Base-by-base conservation (phyloP, 768 basidiomycete species). In the Rhodosporidiobolus sp. region DNA sequence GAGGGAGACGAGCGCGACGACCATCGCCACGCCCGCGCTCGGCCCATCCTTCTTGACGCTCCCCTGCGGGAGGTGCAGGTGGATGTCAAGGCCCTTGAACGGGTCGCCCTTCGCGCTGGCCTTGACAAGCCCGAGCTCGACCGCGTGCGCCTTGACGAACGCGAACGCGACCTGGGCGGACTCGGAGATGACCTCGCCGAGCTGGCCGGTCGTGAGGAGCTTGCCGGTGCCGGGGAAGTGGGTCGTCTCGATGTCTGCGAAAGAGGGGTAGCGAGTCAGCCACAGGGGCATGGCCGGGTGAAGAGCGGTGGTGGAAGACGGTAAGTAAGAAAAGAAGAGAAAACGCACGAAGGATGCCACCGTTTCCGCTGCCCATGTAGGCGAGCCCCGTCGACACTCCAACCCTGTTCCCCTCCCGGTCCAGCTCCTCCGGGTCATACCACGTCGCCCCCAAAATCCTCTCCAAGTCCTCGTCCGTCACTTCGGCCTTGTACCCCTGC, bases 1-100 rank as follows among this genome's bases (percentile, higher is more conserved):
- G 22, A 94, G 83, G 9, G 92, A 93, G 24, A 94, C 89, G 64
- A 96, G 86, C 8, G 94, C 93, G 77, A 92, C 90, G 4, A 88
- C 87, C 87, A 94, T 92, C 1, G 91, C 90, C 32, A 94, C 85
- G 4, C 93, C 93, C 0, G 92, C 93, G 78, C 90, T 91, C 0
- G 93, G 92, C 0, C 94, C 93, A 77, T 95, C 93, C 83, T 95
- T 96, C 85, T 88, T 92, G 81, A 93, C 90, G 4, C 92, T 90
- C 0, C 94, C 94, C 1, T 90, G 86, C 1, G 94, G 94, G 16
- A 95, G 83, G 79, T 96, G 94, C 28, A 82, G 72, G 62, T 97
- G 94, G 17, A 97, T 83, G 78, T 97, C 92, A 57, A 93, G 86
- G 14, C 87, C 84, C 77, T 89, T 89, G 74, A 95, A 82, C 30